Evolutionary conservation across 768 basidiomycete genomes (phyloP).

Genomic region (Piloderma croceum): DNA sequence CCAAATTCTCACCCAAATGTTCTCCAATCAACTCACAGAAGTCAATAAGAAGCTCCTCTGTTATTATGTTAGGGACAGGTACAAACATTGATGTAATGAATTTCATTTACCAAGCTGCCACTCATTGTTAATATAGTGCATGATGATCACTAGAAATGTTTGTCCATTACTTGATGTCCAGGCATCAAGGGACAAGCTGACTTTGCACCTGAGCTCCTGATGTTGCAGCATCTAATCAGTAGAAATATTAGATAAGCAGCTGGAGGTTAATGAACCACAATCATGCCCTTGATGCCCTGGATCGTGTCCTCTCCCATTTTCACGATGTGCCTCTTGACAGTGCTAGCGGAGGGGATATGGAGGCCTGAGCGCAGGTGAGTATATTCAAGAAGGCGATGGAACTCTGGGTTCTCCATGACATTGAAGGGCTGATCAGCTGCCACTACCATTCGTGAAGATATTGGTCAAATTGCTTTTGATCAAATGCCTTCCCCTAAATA

Average conservation of each 20-base stretch:
- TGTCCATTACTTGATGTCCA: constrained; percentile 28
- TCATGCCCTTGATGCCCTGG: neutral
- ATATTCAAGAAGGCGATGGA: neutral
- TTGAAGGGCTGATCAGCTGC: neutral
- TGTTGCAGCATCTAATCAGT: neutral
- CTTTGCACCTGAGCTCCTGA: constrained; percentile 1
- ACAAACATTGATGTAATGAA: neutral
- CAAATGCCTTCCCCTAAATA: neutral
- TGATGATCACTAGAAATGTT: constrained; percentile 26
- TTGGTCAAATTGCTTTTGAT: neutral
- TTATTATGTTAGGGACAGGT: neutral
- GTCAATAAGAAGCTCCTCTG: constrained; percentile 34
- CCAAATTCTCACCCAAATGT: constrained; percentile 33
- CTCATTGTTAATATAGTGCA: constrained; percentile 23
- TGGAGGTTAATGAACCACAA: neutral
- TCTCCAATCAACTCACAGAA: constrained; percentile 30
- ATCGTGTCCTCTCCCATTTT: neutral
- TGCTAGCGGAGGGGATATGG: neutral
- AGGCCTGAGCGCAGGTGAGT: neutral
- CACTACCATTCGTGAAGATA: neutral
- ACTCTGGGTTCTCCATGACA: neutral
- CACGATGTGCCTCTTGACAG: neutral
- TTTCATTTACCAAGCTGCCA: constrained; percentile 14
- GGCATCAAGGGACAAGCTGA: constrained; percentile 22
- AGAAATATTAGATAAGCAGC: neutral